These are phyloP conservation scores for Plantago major DNA, from an alignment of 257 asterid genomes.

Conservation along the genomic window DNA sequence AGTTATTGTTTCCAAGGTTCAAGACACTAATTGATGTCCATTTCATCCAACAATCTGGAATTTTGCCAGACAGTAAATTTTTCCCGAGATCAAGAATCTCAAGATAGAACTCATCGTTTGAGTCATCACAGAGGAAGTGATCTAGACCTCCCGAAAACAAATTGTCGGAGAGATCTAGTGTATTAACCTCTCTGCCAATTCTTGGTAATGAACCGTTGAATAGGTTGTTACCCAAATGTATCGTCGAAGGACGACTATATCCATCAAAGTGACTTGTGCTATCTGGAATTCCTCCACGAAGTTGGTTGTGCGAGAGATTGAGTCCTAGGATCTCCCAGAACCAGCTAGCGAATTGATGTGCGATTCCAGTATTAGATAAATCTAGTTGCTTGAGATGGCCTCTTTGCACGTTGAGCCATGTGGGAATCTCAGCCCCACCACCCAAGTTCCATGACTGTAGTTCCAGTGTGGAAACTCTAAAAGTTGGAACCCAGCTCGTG, in stretches of 20 bases:
- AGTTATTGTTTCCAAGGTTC: slow-evolving; percentile 26
- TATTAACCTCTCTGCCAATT: not conserved
- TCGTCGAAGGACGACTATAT: too few species aligned
- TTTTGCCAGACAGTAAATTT: slow-evolving; percentile 26
- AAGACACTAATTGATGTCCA: slow-evolving; percentile 19
- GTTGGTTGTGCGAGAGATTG: slow-evolving; percentile 28
- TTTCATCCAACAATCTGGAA: slow-evolving; percentile 37
- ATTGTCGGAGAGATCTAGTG: slow-evolving; percentile 35
- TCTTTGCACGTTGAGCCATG: slow-evolving; percentile 29
- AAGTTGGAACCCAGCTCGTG: slow-evolving; percentile 27
- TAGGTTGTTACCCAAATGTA: slow-evolving; percentile 27
- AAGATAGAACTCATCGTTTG: not conserved
- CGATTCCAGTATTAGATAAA: slow-evolving; percentile 26
- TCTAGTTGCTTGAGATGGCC: not conserved
- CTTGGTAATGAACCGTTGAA: slow-evolving; percentile 32
- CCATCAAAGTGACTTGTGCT: not conserved
- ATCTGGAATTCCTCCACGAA: slow-evolving; percentile 26
- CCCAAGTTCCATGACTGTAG: slow-evolving; percentile 27
- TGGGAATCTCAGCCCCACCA: slow-evolving; percentile 14
- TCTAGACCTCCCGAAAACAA: slow-evolving; percentile 23
- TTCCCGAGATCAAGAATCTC: slow-evolving; percentile 21
- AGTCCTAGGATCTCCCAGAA: slow-evolving; percentile 14
- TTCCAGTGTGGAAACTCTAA: not conserved
- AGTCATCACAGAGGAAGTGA: slow-evolving; percentile 22
- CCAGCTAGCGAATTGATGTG: slow-evolving; percentile 28